Evolutionary conservation across 345 rosid species (phyloP).

Genomic region (Heritiera fomes): DNA sequence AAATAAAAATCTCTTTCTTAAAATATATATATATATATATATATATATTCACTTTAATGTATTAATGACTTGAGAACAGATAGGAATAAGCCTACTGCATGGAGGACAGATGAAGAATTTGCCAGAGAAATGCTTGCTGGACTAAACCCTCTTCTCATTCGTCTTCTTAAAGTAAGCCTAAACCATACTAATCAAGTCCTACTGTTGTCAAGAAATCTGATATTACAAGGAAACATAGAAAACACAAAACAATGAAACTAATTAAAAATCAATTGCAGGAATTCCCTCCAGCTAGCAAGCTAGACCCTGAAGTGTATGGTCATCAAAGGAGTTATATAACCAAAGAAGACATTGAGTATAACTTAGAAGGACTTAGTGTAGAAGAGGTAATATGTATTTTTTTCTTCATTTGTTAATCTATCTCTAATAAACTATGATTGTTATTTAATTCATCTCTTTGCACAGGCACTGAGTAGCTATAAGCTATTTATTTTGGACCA

Average conservation of each 20-base stretch:
- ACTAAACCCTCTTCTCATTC: slow-evolving; percentile 65
- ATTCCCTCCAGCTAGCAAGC: slow-evolving; percentile 72
- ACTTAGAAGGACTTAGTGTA: slow-evolving; percentile 51
- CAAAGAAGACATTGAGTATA: slow-evolving; percentile 45
- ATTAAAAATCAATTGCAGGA: slow-evolving; percentile 42
- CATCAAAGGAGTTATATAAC: slow-evolving; percentile 60
- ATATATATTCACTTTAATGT: no score
- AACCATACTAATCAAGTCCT: neutral
- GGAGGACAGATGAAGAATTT: slow-evolving; percentile 79
- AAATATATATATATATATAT: no score
- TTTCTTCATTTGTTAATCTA: neutral
- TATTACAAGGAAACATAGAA: no score
- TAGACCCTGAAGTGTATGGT: slow-evolving; percentile 56
- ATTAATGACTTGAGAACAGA: neutral
- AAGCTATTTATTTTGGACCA: slow-evolving; percentile 75
- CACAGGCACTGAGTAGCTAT: slow-evolving; percentile 55
- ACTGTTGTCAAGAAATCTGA: no score
- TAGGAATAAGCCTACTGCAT: slow-evolving; percentile 35
- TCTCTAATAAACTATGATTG: neutral
- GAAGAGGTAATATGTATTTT: neutral
- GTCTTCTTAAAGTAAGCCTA: slow-evolving; percentile 46
- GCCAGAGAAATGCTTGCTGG: slow-evolving; percentile 87
- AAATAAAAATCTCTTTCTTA: no score
- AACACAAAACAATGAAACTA: no score
- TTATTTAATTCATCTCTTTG: no score